A percentile compares a stretch with the other conserved stretches of the same genome.
These are phyloP conservation scores for Leishmania gerbilli DNA, from an alignment of 208 protist genomes.

Conservation along the genomic window DNA sequence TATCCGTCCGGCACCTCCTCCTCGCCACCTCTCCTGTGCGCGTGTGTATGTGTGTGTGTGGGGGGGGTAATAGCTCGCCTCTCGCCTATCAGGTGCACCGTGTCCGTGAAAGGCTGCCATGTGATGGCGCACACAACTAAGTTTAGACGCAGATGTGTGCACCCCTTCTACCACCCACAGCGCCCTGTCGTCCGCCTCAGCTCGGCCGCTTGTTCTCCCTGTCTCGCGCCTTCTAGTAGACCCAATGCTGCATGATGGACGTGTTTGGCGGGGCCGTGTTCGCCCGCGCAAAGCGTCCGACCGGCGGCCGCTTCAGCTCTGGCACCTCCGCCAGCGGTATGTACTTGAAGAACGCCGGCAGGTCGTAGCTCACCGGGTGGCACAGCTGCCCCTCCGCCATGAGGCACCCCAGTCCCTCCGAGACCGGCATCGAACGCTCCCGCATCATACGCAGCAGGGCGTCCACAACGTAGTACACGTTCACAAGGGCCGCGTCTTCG, in stretches of 20 bases:
- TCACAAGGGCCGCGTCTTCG: conserved; percentile 81
- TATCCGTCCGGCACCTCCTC: not conserved
- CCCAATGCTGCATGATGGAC: conserved; percentile 87
- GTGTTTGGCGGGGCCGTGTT: conserved; percentile 58
- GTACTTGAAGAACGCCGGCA: conserved; percentile 73
- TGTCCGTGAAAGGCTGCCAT: too few species aligned
- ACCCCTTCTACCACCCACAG: not conserved
- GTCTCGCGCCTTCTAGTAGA: conserved; percentile 39
- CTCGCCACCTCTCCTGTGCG: not conserved
- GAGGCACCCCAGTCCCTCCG: conserved; percentile 50
- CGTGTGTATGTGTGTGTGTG: too few species aligned
- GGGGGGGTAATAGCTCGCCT: too few species aligned
- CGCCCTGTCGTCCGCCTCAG: not conserved
- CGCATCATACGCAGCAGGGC: conserved; percentile 52
- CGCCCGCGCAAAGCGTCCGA: conserved; percentile 63
- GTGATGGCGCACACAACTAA: not conserved
- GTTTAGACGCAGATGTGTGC: not conserved
- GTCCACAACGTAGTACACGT: conserved; percentile 91
- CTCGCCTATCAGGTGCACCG: not conserved
- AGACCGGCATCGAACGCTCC: conserved; percentile 43
- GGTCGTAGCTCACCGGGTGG: conserved; percentile 38
- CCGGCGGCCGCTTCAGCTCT: conserved; percentile 80
- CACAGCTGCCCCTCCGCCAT: conserved; percentile 72
- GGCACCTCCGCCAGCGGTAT: conserved; percentile 77
- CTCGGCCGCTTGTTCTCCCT: not conserved